phyloP scores from a whole-genome alignment of 495 filamentous ascomycete genomes.

The Chaetomidium leptoderma region DNA sequence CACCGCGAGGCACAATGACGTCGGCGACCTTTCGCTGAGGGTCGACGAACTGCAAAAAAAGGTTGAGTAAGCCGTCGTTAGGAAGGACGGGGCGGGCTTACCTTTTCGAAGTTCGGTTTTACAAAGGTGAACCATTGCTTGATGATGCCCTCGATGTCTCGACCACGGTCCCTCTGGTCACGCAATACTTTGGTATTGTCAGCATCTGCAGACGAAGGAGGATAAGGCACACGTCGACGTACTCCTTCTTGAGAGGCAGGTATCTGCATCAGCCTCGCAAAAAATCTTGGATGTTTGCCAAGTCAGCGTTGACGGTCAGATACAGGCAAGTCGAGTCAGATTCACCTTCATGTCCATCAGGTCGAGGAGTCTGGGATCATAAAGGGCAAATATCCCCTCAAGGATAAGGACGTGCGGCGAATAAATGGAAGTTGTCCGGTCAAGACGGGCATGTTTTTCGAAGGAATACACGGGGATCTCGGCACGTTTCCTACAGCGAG shows the following conservation, averaged over 20 bases:
- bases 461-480: conserved; percentile 96
- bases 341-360: conserved; percentile 84
- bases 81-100: conserved; percentile 15
- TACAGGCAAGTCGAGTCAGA: background rate
- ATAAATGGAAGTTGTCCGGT: conserved; percentile 80
- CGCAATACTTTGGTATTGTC: conserved; percentile 63
- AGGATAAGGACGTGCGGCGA: conserved; percentile 93
- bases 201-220: background rate
- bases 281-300: conserved; percentile 67
- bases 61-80: conserved; percentile 2
- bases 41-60: conserved; percentile 61
- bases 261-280: conserved; percentile 91
- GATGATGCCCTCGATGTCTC: conserved; percentile 89
- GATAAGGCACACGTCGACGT: conserved; percentile 30
- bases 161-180: conserved; percentile 77
- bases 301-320: conserved; percentile 9
- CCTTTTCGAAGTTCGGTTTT: conserved; percentile 85
- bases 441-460: conserved; percentile 76
- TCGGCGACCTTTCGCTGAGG: conserved; percentile 86
- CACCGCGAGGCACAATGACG: conserved; percentile 89
- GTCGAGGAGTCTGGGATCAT: conserved; percentile 80
- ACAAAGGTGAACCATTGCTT: conserved; percentile 97
- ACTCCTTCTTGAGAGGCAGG: conserved; percentile 90
- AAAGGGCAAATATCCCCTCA: conserved; percentile 92
- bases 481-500: conserved; percentile 66